These are phyloP conservation scores for Amorphotheca resinae DNA, from an alignment of 495 filamentous ascomycete genomes.

Conservation along the genomic window DNA sequence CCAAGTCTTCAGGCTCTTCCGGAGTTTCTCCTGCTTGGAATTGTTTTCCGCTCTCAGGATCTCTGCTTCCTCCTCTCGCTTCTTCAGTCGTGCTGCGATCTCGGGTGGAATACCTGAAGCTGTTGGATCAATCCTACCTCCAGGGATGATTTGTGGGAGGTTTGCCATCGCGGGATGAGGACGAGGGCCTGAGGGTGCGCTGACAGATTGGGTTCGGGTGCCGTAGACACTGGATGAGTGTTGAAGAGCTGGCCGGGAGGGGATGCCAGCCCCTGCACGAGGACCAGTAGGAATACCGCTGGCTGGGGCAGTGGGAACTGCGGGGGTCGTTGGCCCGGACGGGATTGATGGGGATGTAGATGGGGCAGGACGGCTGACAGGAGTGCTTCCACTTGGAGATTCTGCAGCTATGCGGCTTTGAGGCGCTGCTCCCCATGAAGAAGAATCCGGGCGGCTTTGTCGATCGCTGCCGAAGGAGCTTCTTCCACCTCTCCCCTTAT, in stretches of 20 bases:
- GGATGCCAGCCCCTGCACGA: constrained; percentile 15
- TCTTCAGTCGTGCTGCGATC: constrained; percentile 13
- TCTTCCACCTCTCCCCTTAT: constrained; percentile 11
- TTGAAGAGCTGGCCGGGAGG: constrained; percentile 13
- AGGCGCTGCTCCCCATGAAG: constrained; percentile 9
- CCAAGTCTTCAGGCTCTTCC: constrained; percentile 15
- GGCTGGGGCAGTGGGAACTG: constrained; percentile 14
- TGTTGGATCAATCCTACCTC: constrained; percentile 18
- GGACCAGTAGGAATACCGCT: constrained; percentile 20
- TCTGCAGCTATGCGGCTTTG: constrained; percentile 4
- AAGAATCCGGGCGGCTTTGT: constrained; percentile 6
- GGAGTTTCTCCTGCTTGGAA: constrained; percentile 17
- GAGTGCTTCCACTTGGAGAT: constrained; percentile 1
- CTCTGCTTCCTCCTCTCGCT: constrained; percentile 19
- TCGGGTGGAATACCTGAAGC: constrained; percentile 14
- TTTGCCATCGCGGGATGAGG: constrained; percentile 21
- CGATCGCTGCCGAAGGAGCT: constrained; percentile 14
- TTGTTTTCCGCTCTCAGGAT: constrained; percentile 13
- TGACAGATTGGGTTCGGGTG: not conserved
- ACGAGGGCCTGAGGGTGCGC: constrained; percentile 7
- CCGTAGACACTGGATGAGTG: constrained; percentile 14
- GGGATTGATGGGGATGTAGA: constrained; percentile 12
- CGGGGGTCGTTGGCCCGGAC: constrained; percentile 5
- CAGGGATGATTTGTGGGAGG: constrained; percentile 19
- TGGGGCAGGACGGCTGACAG: constrained; percentile 6